A percentile compares a stretch with the other conserved stretches of the same genome.
phyloP scores from a whole-genome alignment of 768 basidiomycete genomes.

The Termitomyces sp. region DNA sequence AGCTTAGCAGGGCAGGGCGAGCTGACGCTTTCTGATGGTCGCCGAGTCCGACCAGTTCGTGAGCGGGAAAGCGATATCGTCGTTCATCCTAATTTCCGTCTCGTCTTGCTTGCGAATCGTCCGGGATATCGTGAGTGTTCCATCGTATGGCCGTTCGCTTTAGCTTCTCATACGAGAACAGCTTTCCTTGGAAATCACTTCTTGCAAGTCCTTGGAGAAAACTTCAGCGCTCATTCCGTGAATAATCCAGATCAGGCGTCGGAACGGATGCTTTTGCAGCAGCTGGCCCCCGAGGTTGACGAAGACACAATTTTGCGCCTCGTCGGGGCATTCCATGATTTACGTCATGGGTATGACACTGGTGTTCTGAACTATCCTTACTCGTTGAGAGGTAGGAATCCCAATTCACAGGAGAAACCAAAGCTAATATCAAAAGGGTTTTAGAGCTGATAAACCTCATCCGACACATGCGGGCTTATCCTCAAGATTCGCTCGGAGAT shows the following conservation, averaged over 20 bases:
- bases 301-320: conserved; percentile 49
- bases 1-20: conserved; percentile 64
- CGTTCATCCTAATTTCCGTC: conserved; percentile 59
- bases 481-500: conserved; percentile 50
- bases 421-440: neutral
- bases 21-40: conserved; percentile 58
- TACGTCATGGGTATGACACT: conserved; percentile 51
- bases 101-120: conserved; percentile 60
- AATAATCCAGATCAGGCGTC: conserved; percentile 64
- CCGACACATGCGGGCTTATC: conserved; percentile 57
- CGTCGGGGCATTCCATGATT: conserved; percentile 60
- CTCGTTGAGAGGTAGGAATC: conserved; percentile 49
- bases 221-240: conserved; percentile 61
- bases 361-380: conserved; percentile 63
- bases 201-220: conserved; percentile 65
- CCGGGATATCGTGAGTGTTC: conserved; percentile 61
- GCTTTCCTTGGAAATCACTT: conserved; percentile 74
- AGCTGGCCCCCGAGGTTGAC: conserved; percentile 56
- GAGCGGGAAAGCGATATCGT: conserved; percentile 51
- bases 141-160: neutral
- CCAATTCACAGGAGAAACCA: neutral
- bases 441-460: conserved; percentile 63
- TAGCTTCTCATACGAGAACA: conserved; percentile 17
- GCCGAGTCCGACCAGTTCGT: conserved; percentile 40
- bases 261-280: conserved; percentile 52